These are phyloP conservation scores for Pseudoperonospora humuli DNA, from an alignment of 352 stramenopile genomes.

Conservation along the genomic window DNA sequence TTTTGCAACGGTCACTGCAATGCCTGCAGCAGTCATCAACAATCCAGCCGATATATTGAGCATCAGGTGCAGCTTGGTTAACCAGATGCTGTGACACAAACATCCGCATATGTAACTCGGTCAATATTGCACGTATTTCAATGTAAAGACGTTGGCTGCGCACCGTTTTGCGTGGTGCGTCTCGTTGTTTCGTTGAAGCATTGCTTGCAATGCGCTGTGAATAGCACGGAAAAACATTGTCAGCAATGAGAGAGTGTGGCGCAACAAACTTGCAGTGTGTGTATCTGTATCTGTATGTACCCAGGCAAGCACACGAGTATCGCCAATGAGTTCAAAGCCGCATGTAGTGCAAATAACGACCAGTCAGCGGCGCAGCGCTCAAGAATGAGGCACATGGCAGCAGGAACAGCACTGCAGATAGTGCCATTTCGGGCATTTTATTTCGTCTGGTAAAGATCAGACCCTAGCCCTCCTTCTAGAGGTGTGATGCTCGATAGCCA, in stretches of 20 bases:
- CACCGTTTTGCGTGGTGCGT: constrained; percentile 35
- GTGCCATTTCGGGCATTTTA: constrained; percentile 14
- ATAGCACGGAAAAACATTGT: constrained; percentile 6
- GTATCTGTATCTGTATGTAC: constrained; percentile 17
- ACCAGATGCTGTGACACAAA: constrained; percentile 24
- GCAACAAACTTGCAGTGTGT: background rate
- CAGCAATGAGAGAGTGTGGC: background rate
- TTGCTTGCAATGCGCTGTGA: constrained; percentile 39
- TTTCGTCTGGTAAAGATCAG: no score
- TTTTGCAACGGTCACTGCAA: constrained; percentile 35
- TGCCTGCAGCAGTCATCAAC: constrained; percentile 32
- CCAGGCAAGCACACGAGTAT: constrained; percentile 44
- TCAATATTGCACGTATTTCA: constrained; percentile 3
- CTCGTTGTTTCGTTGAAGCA: constrained; percentile 44
- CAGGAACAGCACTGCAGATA: constrained; percentile 43
- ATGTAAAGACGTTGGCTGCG: background rate
- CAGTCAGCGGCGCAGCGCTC: constrained; percentile 35
- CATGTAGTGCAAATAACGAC: constrained; percentile 48
- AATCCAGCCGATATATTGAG: constrained; percentile 35
- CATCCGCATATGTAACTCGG: background rate
- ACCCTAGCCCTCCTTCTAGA: no score
- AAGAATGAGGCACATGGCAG: constrained; percentile 37
- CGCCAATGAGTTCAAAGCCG: constrained; percentile 42
- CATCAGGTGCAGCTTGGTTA: constrained; percentile 52
- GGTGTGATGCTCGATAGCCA: no score